phyloP scores from a whole-genome alignment of 2,329 filamentous ascomycete genomes.

The Diaporthe vaccinii region DNA sequence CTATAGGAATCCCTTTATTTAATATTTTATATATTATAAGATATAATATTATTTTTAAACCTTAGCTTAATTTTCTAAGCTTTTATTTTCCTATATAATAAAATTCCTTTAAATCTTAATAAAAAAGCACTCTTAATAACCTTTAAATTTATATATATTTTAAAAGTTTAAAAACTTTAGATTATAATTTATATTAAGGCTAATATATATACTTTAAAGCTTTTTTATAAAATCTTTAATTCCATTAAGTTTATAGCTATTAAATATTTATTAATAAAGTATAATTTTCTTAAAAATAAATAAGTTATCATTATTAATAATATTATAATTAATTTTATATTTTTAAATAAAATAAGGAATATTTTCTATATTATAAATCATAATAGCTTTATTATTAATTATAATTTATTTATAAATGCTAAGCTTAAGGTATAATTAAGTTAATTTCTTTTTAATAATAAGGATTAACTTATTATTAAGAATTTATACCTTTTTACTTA shows the following conservation, averaged over 20 bases:
- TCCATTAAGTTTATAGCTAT: not conserved
- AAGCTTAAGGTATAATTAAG: not conserved
- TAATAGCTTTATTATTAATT: too few species aligned
- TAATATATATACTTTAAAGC: not conserved
- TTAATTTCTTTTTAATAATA: not conserved
- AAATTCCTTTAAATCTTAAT: not conserved
- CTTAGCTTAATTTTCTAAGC: not conserved
- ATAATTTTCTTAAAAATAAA: rapidly evolving
- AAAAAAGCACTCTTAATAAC: not conserved
- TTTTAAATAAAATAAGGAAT: not conserved
- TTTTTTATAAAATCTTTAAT: not conserved
- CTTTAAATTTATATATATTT: not conserved
- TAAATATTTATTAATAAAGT: not conserved
- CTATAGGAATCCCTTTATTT: not conserved
- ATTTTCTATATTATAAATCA: too few species aligned
- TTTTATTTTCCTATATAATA: not conserved
- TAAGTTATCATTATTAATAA: not conserved
- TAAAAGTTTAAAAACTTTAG: not conserved
- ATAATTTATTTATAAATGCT: not conserved
- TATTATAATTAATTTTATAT: not conserved
- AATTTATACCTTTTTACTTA: too few species aligned
- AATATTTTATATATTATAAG: not conserved
- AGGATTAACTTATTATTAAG: not conserved
- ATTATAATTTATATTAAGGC: not conserved
- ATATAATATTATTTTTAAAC: not conserved